Base-by-base conservation (phyloP, 345 rosid species). In the Gossypium rotundifolium region DNA sequence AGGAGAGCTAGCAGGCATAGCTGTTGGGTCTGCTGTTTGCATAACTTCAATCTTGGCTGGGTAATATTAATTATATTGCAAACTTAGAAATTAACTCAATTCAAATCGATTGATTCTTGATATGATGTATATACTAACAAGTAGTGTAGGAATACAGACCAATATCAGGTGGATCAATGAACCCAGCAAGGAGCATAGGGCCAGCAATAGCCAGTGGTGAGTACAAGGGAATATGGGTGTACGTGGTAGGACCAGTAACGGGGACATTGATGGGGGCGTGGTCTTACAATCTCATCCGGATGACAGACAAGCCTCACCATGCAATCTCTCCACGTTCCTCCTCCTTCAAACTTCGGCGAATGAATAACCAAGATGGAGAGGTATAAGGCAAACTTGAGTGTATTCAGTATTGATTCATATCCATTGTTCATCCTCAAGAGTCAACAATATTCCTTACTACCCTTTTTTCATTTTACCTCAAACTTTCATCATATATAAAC, bases 21-120 rank as follows among this genome's bases (percentile, higher is more conserved):
- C 88, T 17, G 90, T 85, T 72, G 90, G 88, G 20, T 87, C 90
- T 11, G 83, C 88, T 1, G 90, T 85, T 2, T 83, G 87, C 77
- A 78, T 85, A 72, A 82, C 88, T 75, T 85, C 90, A 40, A 82
- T 87, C 68, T 73, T 87, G 16, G 90, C 87, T 0, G 90, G 88
- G 87, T 83, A 85, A 80, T 58, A 55, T 25, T 48, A 11, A 9
- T 9, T 9, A 69, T 33, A 33, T 33, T 33, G 6, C 38, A 33
- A 33, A 33, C 38, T 33, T 33, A 33, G 38, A 33, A 33, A 4
- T 33, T 33, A 5, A 5, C 40, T 5, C 40, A 33, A 33, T 33
- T 33, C 40, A 33, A 33, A 33, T 69, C 1, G 1, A 69, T 16
- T 49, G 23, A 68, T 10, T 58, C 14, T 58, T 58, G 25, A 7